Evolutionary conservation across 177 flowering plant genomes (phyloP).

Genomic region (Tripterygium wilfordii): DNA sequence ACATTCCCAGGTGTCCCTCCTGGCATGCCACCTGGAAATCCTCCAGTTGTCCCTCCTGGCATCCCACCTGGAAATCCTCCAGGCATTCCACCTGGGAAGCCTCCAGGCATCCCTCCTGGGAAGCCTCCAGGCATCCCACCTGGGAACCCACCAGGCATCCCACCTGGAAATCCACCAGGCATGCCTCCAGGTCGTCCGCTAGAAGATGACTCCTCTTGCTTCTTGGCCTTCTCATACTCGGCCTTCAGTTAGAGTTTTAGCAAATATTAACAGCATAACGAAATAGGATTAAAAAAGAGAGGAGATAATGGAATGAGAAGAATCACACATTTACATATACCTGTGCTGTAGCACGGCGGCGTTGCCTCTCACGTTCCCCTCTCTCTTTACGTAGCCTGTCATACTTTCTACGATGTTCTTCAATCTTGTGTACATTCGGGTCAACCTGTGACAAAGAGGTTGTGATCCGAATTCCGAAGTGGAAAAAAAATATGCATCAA

Average conservation of each 20-base stretch:
- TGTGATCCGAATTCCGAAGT: background rate
- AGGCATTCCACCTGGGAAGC: conserved; percentile 28
- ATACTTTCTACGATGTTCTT: conserved; percentile 79
- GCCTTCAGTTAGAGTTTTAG: conserved; percentile 41
- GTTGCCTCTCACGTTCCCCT: conserved; percentile 69
- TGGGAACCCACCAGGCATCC: conserved; percentile 27
- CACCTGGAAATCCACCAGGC: conserved; percentile 33
- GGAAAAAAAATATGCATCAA: too few relatives aligned
- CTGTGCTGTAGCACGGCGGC: conserved; percentile 84
- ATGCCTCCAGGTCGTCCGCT: conserved; percentile 35
- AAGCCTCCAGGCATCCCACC: conserved; percentile 52
- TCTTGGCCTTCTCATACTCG: conserved; percentile 92
- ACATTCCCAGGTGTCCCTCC: conserved; percentile 77
- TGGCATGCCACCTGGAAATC: conserved; percentile 36
- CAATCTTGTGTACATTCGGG: conserved; percentile 76
- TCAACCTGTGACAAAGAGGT: conserved; percentile 45
- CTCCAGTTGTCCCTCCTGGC: too few relatives aligned
- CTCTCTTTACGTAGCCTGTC: conserved; percentile 70
- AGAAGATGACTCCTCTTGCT: conserved; percentile 73
- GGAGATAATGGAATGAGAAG: background rate
- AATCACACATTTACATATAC: conserved; percentile 20
- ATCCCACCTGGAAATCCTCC: conserved; percentile 37
- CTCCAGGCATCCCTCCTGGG: conserved; percentile 53
- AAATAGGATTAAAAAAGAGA: background rate
- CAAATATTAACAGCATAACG: background rate